Evolutionary conservation across 768 basidiomycete species (phyloP).

Genomic region (Agrocybe praecox): DNA sequence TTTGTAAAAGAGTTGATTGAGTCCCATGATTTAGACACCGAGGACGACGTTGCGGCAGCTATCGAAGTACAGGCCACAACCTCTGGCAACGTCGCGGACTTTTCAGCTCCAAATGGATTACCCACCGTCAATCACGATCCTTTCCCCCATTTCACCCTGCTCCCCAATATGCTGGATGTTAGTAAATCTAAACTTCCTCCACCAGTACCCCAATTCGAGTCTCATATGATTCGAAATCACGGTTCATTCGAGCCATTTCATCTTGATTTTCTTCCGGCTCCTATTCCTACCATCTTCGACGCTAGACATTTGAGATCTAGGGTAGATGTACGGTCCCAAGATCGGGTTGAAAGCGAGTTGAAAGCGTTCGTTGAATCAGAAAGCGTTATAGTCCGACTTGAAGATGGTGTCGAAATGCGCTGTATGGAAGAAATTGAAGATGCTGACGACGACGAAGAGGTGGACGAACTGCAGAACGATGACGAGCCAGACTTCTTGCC

Average conservation of each 20-base stretch:
- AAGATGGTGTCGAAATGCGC: background rate
- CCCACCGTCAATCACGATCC: background rate
- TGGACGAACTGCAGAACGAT: constrained; percentile 2
- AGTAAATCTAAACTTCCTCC: background rate
- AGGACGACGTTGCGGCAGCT: no score
- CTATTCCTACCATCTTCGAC: constrained; percentile 10
- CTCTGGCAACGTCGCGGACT: no score
- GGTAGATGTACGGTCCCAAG: background rate
- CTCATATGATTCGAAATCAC: background rate
- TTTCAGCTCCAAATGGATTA: no score
- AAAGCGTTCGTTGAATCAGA: background rate
- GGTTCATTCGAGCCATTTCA: background rate
- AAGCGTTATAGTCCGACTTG: background rate
- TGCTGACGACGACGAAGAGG: constrained; percentile 4
- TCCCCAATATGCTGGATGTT: background rate
- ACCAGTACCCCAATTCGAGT: background rate
- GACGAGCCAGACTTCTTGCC: background rate
- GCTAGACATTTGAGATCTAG: background rate
- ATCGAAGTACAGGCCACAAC: no score
- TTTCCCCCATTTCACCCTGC: background rate
- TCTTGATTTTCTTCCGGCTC: background rate
- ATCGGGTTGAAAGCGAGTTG: background rate
- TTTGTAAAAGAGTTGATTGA: no score
- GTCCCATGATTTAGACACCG: no score
- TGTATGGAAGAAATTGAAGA: background rate